Conservation (phyloP, 805 yeast genomes). For the Priceomyces carsonii region DNA sequence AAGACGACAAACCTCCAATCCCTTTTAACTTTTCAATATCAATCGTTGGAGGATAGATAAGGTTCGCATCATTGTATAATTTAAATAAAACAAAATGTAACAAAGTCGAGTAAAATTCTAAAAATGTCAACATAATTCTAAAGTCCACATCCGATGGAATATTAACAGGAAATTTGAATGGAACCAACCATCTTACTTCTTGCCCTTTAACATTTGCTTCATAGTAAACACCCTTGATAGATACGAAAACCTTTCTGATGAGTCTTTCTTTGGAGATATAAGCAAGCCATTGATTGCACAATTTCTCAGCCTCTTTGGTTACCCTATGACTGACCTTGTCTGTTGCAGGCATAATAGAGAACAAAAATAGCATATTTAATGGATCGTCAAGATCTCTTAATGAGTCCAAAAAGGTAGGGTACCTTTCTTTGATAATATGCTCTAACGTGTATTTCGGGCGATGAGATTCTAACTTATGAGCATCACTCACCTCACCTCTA, state of each 20-base stretch:
- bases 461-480: slow-evolving; percentile 78
- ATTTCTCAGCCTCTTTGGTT: slow-evolving; percentile 81
- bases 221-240: slow-evolving; percentile 96
- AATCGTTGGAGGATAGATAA: slow-evolving; percentile 89
- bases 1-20: slow-evolving; percentile 86
- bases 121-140: slow-evolving; percentile 93
- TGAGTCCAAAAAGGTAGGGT: slow-evolving; percentile 92
- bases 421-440: slow-evolving; percentile 89
- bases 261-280: slow-evolving; percentile 82
- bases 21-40: slow-evolving; percentile 73
- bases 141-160: slow-evolving; percentile 94
- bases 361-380: slow-evolving; percentile 88
- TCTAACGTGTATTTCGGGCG: slow-evolving; percentile 86
- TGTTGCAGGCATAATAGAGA: slow-evolving; percentile 94
- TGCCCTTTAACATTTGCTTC: slow-evolving; percentile 90
- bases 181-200: slow-evolving; percentile 93
- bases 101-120: slow-evolving; percentile 92
- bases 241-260: slow-evolving; percentile 86
- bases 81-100: slow-evolving; percentile 84
- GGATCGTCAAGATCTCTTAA: slow-evolving; percentile 94
- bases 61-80: slow-evolving; percentile 79
- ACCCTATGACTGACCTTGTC: slow-evolving; percentile 76
- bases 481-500: slow-evolving; percentile 87
- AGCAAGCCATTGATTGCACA: slow-evolving; percentile 95
- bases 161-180: slow-evolving; percentile 94